A percentile compares a stretch with the other conserved stretches of the same genome.
Conservation (phyloP, 371 early-diverging fungal genomes). For the Mucor racemosus region DNA sequence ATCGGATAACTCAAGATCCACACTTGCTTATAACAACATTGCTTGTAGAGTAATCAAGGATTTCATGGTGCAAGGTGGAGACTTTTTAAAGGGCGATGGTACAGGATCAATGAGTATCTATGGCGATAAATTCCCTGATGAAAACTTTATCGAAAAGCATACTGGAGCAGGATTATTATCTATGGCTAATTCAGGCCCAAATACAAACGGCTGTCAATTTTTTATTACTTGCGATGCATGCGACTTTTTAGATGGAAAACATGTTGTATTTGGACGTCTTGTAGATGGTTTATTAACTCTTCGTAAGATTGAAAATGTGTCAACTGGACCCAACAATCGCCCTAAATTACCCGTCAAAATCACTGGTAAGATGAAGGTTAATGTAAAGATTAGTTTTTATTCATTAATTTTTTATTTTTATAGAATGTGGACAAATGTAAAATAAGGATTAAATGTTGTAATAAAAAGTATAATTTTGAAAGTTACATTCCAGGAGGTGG, state of each 20-base stretch:
- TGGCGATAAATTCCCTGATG: conserved; percentile 95
- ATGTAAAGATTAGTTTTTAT: background rate
- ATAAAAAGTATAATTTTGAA: conserved; percentile 1
- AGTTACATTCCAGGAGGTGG: conserved; percentile 27
- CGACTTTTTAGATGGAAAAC: conserved; percentile 92
- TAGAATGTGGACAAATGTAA: conserved; percentile 39
- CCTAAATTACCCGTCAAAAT: conserved; percentile 91
- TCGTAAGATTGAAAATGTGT: conserved; percentile 91
- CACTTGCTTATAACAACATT: background rate
- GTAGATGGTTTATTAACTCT: conserved; percentile 89
- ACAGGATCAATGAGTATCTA: conserved; percentile 98
- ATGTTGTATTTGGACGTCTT: conserved; percentile 90
- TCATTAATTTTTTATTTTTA: background rate
- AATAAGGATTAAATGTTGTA: conserved; percentile 1
- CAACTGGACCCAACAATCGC: conserved; percentile 87
- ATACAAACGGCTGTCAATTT: conserved; percentile 97
- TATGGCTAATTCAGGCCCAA: conserved; percentile 97
- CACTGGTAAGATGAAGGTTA: conserved; percentile 57
- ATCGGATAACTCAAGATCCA: background rate
- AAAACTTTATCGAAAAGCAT: conserved; percentile 96
- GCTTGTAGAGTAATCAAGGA: conserved; percentile 82
- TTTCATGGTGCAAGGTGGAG: conserved; percentile 99
- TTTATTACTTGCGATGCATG: conserved; percentile 93
- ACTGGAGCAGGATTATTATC: conserved; percentile 90
- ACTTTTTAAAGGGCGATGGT: conserved; percentile 92